Percentiles rank a stretch among this genome's conserved stretches.
Evolutionary conservation across 1,284 basidiomycete species (phyloP).

Genomic region (Jaminaea rosea): DNA sequence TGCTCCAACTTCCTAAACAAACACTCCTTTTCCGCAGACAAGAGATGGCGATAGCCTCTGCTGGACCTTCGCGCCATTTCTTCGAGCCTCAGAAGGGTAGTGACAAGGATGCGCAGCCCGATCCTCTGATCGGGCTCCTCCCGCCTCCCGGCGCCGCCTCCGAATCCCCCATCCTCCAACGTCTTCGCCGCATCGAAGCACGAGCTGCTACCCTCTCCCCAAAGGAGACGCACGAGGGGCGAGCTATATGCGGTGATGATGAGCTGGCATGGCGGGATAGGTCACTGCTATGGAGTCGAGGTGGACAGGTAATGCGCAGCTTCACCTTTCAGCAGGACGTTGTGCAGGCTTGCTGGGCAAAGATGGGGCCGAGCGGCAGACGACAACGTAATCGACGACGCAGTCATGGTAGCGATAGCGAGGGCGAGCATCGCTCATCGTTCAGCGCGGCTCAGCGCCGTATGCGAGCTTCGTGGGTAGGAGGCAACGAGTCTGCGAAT

Average conservation of each 20-base stretch:
- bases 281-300: conserved; percentile 24
- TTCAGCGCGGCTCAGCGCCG: background rate
- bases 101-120: too few species aligned
- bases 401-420: background rate
- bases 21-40: too few species aligned
- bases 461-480: background rate
- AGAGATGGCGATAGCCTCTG: too few species aligned
- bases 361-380: background rate
- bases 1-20: too few species aligned
- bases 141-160: too few species aligned
- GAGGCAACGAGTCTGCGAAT: background rate
- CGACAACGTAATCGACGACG: background rate
- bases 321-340: conserved; percentile 21
- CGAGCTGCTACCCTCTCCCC: too few species aligned
- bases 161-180: too few species aligned
- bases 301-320: conserved; percentile 17
- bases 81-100: too few species aligned
- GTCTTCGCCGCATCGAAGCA: too few species aligned
- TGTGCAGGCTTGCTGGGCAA: conserved; percentile 31
- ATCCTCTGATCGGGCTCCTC: too few species aligned
- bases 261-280: conserved; percentile 25
- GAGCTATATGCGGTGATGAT: conserved; percentile 2
- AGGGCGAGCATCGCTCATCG: background rate
- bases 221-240: too few species aligned
- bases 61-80: too few species aligned